These are phyloP conservation scores for Cercophora newfieldiana DNA, from an alignment of 495 filamentous ascomycete genomes.

Conservation along the genomic window DNA sequence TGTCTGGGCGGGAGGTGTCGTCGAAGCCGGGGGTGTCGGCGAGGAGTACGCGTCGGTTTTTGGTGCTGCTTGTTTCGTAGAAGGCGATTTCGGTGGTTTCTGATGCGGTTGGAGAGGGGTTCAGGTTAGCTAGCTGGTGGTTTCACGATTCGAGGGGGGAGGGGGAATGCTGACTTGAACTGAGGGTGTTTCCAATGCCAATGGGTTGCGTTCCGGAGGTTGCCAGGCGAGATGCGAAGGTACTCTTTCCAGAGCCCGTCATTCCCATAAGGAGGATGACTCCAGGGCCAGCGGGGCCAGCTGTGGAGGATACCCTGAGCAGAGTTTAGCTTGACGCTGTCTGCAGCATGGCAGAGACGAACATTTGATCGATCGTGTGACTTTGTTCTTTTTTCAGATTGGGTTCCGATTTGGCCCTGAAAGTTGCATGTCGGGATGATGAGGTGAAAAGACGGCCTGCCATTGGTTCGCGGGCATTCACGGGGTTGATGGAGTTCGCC, in stretches of 20 bases:
- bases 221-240: neutral
- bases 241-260: slow-evolving; percentile 2
- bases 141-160: neutral
- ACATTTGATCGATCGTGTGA: neutral
- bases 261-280: neutral
- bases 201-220: neutral
- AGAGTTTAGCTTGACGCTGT: neutral
- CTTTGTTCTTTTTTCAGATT: neutral
- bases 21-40: slow-evolving; percentile 2
- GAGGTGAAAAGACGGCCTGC: neutral
- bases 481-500: neutral
- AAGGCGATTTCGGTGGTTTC: neutral
- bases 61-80: neutral
- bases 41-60: neutral
- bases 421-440: neutral
- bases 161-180: neutral
- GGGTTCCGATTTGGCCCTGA: neutral
- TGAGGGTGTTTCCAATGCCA: neutral
- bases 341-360: neutral
- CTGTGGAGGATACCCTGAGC: neutral
- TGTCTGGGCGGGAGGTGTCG: neutral
- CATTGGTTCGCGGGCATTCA: neutral
- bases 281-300: neutral
- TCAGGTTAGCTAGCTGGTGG: neutral
- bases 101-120: neutral